These are phyloP conservation scores for Nevesoporus exiguus DNA, from an alignment of 768 basidiomycete species.

Conservation along the genomic window DNA sequence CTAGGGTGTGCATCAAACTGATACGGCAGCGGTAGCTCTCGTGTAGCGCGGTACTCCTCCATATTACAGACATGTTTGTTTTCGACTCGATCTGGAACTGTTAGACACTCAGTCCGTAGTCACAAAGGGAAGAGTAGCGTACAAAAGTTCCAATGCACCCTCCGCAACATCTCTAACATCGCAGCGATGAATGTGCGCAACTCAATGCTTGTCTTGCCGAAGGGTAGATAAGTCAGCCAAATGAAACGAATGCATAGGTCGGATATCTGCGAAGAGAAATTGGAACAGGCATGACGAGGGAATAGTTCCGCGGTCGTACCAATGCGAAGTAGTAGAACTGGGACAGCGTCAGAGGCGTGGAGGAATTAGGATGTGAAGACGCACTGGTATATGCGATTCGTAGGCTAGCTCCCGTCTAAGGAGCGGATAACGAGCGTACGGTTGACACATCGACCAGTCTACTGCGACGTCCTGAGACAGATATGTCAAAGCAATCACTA, in stretches of 20 bases:
- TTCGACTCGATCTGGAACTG: constrained; percentile 63
- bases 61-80: constrained; percentile 93
- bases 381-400: constrained; percentile 54
- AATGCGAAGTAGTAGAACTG: constrained; percentile 80
- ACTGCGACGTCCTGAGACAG: constrained; percentile 68
- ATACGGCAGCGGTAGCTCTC: constrained; percentile 85
- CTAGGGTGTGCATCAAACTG: constrained; percentile 44
- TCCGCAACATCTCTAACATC: constrained; percentile 70
- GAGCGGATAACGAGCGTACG: constrained; percentile 51
- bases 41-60: constrained; percentile 72
- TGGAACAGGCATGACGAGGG: neutral
- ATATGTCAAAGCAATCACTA: neutral
- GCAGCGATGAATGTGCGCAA: constrained; percentile 66
- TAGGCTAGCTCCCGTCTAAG: constrained; percentile 79
- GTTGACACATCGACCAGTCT: constrained; percentile 86
- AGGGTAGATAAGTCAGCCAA: constrained; percentile 79
- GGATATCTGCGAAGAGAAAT: constrained; percentile 45
- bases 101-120: neutral
- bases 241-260: constrained; percentile 76
- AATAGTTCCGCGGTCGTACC: constrained; percentile 37
- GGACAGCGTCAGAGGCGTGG: neutral
- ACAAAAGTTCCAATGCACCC: constrained; percentile 95
- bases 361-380: constrained; percentile 12
- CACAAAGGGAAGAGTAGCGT: constrained; percentile 25
- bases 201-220: constrained; percentile 42